Evolutionary conservation across 225 moss, liverwort and hornwort species (phyloP).

Genomic region (Ulota crispa): DNA sequence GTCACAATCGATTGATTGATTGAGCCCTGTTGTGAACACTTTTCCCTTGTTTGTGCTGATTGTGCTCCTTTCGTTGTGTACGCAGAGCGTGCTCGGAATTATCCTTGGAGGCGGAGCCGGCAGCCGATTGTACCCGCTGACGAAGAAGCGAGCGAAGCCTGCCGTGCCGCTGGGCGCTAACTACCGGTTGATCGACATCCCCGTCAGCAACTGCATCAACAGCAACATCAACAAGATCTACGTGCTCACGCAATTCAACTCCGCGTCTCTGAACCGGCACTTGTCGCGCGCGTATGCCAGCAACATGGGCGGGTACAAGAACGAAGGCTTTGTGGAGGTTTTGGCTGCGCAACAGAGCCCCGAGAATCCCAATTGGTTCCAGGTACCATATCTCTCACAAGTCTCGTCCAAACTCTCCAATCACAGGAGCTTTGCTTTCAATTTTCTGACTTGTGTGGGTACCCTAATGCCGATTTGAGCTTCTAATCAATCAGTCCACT

Average conservation of each 20-base stretch:
- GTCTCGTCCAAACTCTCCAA: too few species aligned
- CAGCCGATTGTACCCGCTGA: conserved; percentile 86
- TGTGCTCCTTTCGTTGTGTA: not conserved
- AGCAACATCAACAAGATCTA: conserved; percentile 98
- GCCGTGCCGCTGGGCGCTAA: conserved; percentile 96
- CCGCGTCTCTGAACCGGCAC: conserved; percentile 91
- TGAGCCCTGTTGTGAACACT: too few species aligned
- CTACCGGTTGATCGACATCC: conserved; percentile 95
- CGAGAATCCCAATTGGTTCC: conserved; percentile 99
- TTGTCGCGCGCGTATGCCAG: conserved; percentile 95
- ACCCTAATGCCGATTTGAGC: not conserved
- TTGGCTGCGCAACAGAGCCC: conserved; percentile 99
- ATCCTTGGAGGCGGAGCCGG: conserved; percentile 97
- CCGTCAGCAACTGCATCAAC: conserved; percentile 99
- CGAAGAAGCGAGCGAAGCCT: conserved; percentile 98
- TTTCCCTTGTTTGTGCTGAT: not conserved
- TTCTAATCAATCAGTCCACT: not conserved
- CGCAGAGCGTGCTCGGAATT: conserved; percentile 86
- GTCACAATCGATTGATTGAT: too few species aligned
- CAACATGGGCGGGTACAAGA: conserved; percentile 99
- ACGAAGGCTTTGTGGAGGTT: conserved; percentile 97
- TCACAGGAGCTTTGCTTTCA: not conserved
- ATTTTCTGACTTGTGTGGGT: not conserved
- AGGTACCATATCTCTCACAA: conserved; percentile 26
- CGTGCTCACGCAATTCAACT: conserved; percentile 98